These are phyloP conservation scores for Diaporthe capsici DNA, from an alignment of 2,329 filamentous ascomycete species.

Conservation along the genomic window DNA sequence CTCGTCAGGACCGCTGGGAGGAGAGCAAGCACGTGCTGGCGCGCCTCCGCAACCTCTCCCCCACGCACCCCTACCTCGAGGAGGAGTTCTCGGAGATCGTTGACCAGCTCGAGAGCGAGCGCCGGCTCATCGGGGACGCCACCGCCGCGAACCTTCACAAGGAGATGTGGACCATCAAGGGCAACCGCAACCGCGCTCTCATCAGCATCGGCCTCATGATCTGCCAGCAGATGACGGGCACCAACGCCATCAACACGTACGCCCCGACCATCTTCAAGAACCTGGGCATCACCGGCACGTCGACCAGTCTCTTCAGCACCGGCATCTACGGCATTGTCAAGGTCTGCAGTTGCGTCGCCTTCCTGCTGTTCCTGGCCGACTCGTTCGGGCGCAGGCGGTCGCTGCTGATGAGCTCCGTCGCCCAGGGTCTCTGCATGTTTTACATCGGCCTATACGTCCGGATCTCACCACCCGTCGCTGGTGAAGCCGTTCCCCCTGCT, in stretches of 20 bases:
- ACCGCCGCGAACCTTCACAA: constrained; percentile 70
- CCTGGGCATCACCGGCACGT: constrained; percentile 58
- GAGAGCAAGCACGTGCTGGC: constrained; percentile 68
- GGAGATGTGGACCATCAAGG: constrained; percentile 73
- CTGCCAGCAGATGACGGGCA: constrained; percentile 42
- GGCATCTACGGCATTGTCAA: constrained; percentile 76
- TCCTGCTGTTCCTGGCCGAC: constrained; percentile 73
- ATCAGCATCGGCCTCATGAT: constrained; percentile 69
- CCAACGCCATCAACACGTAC: constrained; percentile 53
- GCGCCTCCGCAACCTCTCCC: constrained; percentile 67
- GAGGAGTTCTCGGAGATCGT: constrained; percentile 73
- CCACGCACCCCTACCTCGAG: constrained; percentile 68
- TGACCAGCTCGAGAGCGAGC: constrained; percentile 73
- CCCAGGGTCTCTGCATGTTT: constrained; percentile 61
- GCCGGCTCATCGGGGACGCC: constrained; percentile 67
- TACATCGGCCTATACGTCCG: constrained; percentile 74
- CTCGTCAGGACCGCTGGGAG: constrained; percentile 75
- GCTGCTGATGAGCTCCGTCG: constrained; percentile 67
- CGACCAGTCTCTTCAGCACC: constrained; percentile 70
- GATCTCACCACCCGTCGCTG: constrained; percentile 53
- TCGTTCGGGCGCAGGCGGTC: constrained; percentile 69
- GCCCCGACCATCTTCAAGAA: constrained; percentile 52
- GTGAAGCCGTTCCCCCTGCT: constrained; percentile 60
- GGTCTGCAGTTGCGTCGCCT: constrained; percentile 69
- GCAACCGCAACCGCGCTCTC: constrained; percentile 75